Evolutionary conservation across 2,329 filamentous ascomycete genomes (phyloP).

Genomic region (Geosmithia morbida): DNA sequence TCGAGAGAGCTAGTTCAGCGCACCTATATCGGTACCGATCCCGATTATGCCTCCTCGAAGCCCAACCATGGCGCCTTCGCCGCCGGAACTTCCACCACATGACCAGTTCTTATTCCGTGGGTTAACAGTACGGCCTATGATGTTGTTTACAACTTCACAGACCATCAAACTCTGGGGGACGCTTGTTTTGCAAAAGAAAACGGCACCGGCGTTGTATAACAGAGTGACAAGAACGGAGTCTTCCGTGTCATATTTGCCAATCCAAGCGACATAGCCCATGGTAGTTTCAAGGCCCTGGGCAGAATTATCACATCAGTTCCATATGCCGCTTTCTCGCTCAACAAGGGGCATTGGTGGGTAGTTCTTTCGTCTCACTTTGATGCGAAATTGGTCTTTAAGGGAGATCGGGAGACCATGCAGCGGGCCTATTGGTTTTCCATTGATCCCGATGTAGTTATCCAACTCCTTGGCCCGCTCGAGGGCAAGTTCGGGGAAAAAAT

Average conservation of each 20-base stretch:
- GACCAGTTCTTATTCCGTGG: conserved; percentile 17
- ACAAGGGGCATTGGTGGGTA: too few relatives aligned
- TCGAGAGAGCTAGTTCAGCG: background rate
- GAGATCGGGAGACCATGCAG: too few relatives aligned
- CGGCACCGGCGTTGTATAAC: conserved; percentile 4
- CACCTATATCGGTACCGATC: conserved; percentile 52
- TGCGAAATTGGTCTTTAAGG: too few relatives aligned
- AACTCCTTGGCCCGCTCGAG: too few relatives aligned
- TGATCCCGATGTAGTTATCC: too few relatives aligned
- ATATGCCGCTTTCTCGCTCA: too few relatives aligned
- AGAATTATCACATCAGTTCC: background rate
- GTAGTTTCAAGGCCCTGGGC: background rate
- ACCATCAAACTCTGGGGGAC: conserved; percentile 10
- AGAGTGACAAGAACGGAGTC: background rate
- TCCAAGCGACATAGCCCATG: conserved; percentile 1
- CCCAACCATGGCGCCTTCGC: conserved; percentile 19
- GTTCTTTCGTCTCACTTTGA: too few relatives aligned
- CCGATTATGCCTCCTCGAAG: conserved; percentile 31
- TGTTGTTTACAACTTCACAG: conserved; percentile 16
- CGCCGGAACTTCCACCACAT: conserved; percentile 20
- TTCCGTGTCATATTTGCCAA: background rate
- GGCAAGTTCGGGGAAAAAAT: too few relatives aligned
- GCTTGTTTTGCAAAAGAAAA: conserved; percentile 10
- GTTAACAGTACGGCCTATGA: conserved; percentile 18
- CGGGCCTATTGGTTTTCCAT: too few relatives aligned